These are phyloP conservation scores for Entomortierella beljakovae DNA, from an alignment of 192 early-diverging fungal genomes.

Conservation along the genomic window DNA sequence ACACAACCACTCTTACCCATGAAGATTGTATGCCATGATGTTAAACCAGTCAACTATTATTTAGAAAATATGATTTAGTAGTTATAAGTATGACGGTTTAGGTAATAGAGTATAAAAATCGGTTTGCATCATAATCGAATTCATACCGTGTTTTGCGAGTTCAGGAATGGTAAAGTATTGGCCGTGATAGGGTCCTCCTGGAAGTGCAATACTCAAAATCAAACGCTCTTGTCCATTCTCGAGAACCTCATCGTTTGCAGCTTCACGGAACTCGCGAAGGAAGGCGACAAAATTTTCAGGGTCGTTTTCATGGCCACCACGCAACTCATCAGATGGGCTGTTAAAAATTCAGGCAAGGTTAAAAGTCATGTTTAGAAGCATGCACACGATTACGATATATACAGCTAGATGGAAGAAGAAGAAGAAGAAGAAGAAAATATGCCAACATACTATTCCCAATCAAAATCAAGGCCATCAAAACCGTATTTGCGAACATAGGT, in stretches of 20 bases:
- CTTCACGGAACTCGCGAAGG: conserved; percentile 43
- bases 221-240: conserved; percentile 27
- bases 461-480: conserved; percentile 51
- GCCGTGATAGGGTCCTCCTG: conserved; percentile 49
- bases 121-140: background rate
- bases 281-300: conserved; percentile 45
- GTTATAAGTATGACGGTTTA: too few species aligned
- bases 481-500: conserved; percentile 22
- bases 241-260: conserved; percentile 27
- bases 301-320: conserved; percentile 35
- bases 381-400: too few species aligned
- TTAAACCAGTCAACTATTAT: conserved; percentile 49
- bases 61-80: too few species aligned
- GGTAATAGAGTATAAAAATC: background rate
- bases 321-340: conserved; percentile 32
- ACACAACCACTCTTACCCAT: conserved; percentile 27
- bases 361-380: background rate
- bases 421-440: background rate
- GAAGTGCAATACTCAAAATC: conserved; percentile 40
- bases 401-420: background rate
- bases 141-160: conserved; percentile 36
- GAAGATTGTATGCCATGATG: conserved; percentile 55
- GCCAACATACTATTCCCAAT: conserved; percentile 53
- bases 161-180: conserved; percentile 33
- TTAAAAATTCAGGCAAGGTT: background rate